Percentiles rank a stretch among this genome's conserved stretches.
These are phyloP conservation scores for Fusarium compactum DNA, from an alignment of 2,329 filamentous ascomycete genomes.

Conservation along the genomic window DNA sequence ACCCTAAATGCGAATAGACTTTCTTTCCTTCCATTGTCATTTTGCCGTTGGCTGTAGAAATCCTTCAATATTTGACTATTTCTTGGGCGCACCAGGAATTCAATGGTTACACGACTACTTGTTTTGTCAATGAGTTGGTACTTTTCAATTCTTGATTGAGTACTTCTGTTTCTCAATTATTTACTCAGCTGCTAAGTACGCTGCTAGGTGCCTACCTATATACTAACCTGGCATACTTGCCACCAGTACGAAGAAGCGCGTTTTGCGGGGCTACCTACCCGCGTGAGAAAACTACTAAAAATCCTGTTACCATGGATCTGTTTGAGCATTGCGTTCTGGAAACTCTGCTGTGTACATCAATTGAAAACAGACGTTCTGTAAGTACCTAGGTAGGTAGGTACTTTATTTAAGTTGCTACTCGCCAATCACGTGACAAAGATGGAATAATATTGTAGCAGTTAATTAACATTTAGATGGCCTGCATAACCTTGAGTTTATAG, in stretches of 20 bases:
- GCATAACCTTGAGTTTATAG: neutral
- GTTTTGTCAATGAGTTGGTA: neutral
- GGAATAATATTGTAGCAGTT: neutral
- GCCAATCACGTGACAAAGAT: neutral
- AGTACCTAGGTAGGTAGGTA: neutral
- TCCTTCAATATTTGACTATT: neutral
- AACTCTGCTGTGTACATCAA: neutral
- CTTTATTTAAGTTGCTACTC: neutral
- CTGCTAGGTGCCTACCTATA: neutral
- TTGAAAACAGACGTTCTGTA: neutral
- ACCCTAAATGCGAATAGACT: constrained; percentile 14
- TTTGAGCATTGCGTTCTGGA: neutral
- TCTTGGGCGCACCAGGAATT: neutral
- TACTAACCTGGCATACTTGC: neutral
- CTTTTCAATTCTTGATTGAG: neutral
- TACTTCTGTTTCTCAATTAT: neutral
- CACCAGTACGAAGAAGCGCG: neutral
- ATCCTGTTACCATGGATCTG: neutral
- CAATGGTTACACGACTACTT: neutral
- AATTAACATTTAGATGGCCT: neutral
- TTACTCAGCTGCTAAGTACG: neutral
- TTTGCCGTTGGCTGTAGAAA: neutral
- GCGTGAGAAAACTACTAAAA: neutral
- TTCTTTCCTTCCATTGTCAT: neutral
- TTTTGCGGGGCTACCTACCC: neutral